Evolutionary conservation across 2,329 filamentous ascomycete species (phyloP), one percentile per base, ranked within the genome.

Genomic region (Aspergillus sojae): DNA sequence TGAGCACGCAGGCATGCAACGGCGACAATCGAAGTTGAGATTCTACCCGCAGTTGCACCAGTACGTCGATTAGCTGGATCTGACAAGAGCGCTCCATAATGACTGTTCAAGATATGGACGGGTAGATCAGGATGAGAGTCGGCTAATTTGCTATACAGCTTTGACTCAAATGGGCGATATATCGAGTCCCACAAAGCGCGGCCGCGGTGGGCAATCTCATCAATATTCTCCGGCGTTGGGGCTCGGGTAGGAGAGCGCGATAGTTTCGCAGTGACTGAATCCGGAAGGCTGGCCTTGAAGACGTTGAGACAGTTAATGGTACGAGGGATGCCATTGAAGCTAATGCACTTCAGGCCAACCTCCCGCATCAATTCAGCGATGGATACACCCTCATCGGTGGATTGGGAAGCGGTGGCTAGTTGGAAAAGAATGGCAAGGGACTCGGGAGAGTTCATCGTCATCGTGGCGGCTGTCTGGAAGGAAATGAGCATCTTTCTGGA

Each of bases 371-470:
- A 67, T 64, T 80, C 79, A 36, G 78, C 78, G 19, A 73, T 70
- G 21, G 71, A 71, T 45, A 78, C 58, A 39, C 67, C 69, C 26
- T 74, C 68, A 1, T 72, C 63, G 14, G 69, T 34, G 2, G 73
- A 65, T n/a, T 70, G 68, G 9, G 71, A 63, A 12, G 72, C 66
- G 4, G 77, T 75, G 9, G 77, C 80, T 23, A 81, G 71, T 54
- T 83, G 72, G 78, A 88, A 89, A 14, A 94, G 84, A 26, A 85
- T 78, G 4, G 86, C 79, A 68, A 94, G 86, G 3, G 91, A 90
- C 62, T 91, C 89, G 28, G 92, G 92, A 1, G 91, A 93, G 81
- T 96, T 95, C 82, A 95, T 88, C 1, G 92, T 95, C 80, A 94
- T 91, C 1, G 91, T 93, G 21, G 92, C 89, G 36, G 92, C 92